Evolutionary conservation across 208 protist species (phyloP), one percentile per base, ranked within the genome.

Genomic region (Wallacemonas sp.): DNA sequence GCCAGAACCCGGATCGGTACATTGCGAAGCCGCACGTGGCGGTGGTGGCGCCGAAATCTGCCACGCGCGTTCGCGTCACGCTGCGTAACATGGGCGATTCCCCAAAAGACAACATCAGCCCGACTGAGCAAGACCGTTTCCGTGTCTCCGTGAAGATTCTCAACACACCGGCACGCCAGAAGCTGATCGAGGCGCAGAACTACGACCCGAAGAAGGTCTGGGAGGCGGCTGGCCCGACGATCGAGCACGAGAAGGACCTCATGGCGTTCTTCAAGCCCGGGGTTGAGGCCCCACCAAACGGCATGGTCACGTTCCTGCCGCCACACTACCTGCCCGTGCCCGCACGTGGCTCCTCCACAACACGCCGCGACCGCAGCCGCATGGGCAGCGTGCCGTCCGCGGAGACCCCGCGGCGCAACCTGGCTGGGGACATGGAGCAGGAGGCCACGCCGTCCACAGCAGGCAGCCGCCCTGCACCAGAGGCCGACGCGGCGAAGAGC

Each of bases 11-110:
- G 5, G 58, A 75, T 55, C 76, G 81, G 8, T 93, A 88, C 72
- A 74, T 87, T n/a, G 85, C 73, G 12, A 85, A 83, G 70, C 87
- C 83, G 33, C 81, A 79, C 61, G 74, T 78, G 14, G 83, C 80
- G 16, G 56, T 85, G 1, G 57, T 90, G 33, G 68, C 71, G 1
- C 72, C 87, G 0, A 66, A 77, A 41, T 80, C 74, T 2, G 81
- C 79, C 39, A 75, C 74, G 4, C 81, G 81, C 38, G 70, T 87
- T 21, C 74, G 72, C 21, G 75, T 89, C 14, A 88, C 80, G 11
- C 78, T 93, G 30, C 74, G 78, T 0, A 78, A 79, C 57, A 76
- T 82, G 69, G 71, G 52, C 33, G 77, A 60, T 17, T 41, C 67
- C 16, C 61, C 54, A 0, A 27, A 43, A 21, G 72, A 70, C 43